These are phyloP conservation scores for Globisporangium rhizosaccharum DNA, from an alignment of 352 stramenopile species.

Conservation along the genomic window DNA sequence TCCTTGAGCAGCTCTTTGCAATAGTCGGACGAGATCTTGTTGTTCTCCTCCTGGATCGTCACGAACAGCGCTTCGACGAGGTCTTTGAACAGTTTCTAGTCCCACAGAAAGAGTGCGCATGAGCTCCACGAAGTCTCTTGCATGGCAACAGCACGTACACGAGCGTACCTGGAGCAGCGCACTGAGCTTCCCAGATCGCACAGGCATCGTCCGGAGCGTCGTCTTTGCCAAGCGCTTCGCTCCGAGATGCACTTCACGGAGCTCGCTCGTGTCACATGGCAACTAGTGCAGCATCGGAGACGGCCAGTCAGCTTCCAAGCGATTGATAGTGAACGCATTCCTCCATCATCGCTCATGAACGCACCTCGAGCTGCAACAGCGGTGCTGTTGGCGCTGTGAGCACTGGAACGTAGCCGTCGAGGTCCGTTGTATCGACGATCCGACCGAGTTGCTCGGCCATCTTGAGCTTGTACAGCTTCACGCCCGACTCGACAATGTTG, in stretches of 20 bases:
- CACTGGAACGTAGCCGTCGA: constrained; percentile 47
- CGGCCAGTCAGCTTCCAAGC: not conserved
- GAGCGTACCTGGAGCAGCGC: constrained; percentile 43
- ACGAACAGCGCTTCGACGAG: constrained; percentile 60
- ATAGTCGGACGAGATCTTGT: constrained; percentile 50
- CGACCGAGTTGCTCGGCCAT: constrained; percentile 61
- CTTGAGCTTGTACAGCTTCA: constrained; percentile 75
- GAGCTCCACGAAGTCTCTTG: not conserved
- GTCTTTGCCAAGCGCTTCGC: constrained; percentile 49
- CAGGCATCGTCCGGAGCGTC: constrained; percentile 57
- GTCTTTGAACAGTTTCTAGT: constrained; percentile 77
- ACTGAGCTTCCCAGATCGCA: constrained; percentile 60
- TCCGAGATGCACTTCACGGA: constrained; percentile 39
- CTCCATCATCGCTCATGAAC: not conserved
- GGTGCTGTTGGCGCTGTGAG: constrained; percentile 22
- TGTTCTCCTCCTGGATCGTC: constrained; percentile 72
- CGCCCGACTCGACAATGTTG: constrained; percentile 69
- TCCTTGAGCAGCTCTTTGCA: constrained; percentile 51
- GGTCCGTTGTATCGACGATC: constrained; percentile 70
- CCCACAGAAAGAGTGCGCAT: not conserved
- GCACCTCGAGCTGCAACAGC: constrained; percentile 35
- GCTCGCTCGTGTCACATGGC: constrained; percentile 47
- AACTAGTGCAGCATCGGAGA: constrained; percentile 26
- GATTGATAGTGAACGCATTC: not conserved
- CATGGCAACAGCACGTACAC: not conserved